Evolutionary conservation across 768 basidiomycete genomes (phyloP), one percentile per base, ranked within the genome.

Genomic region (Auricularia sp.): DNA sequence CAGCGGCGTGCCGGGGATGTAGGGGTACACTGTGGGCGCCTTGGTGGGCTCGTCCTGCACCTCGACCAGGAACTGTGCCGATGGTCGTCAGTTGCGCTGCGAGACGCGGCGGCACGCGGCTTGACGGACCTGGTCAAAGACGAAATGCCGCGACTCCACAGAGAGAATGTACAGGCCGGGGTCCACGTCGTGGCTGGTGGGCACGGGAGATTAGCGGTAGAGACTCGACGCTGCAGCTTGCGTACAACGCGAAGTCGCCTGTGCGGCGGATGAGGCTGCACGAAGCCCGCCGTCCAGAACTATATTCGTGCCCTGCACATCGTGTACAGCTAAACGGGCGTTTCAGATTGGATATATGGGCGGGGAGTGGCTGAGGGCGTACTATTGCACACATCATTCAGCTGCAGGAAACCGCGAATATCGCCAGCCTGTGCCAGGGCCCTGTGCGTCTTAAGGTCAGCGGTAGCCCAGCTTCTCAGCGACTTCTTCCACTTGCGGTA

Each of bases 331-430:
- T 77, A 56, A 6, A 54, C 16, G 39, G 14, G 63, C 14, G 33
- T 44, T 2, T 63, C 45, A 37, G 65, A 39, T 29, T 29, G 1
- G 36, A 73, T 68, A 34, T 13, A 62, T 63, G 64, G 24, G 13
- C 33, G n/a, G n/a, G n/a, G 18, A 4, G 65, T n/a, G 6, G 56
- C 2, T 24, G 18, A 14, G 21, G 16, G 64, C 72, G 61, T 61
- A 90, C 90, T 77, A 54, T 80, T 77, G 77, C 89, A 90, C 7
- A 85, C 67, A n/a, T 83, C 82, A 73, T 88, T 91, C 87, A 88
- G 90, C 58, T 81, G 77, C 11, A 92, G 75, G 61, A 78, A 80
- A 68, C 90, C 90, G 3, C 74, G 69, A 59, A 92, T 69, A 70
- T 90, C 86, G 7, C 84, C 67, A 11, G 84, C 84, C 59, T 71